Percentiles rank a stretch among this genome's conserved stretches.
Conservation (phyloP, 108 stramenopile species). For the Discostella pseudostelligera region DNA sequence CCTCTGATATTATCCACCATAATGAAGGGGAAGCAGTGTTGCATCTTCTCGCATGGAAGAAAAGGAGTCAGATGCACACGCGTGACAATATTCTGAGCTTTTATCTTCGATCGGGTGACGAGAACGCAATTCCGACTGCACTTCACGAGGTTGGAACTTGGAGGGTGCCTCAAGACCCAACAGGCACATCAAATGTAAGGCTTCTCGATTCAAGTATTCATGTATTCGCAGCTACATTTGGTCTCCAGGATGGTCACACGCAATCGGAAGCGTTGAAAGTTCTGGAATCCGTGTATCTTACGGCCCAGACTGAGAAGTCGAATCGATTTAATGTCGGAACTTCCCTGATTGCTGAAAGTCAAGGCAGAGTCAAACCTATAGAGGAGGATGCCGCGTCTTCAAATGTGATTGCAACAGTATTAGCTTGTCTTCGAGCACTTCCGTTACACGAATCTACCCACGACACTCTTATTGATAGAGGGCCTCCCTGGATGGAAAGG, state of each 20-base stretch:
- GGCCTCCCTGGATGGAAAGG: constrained; percentile 86
- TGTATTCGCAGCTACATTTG: constrained; percentile 85
- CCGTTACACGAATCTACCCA: constrained; percentile 77
- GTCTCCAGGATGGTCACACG: constrained; percentile 73
- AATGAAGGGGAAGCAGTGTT: constrained; percentile 76
- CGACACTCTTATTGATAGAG: constrained; percentile 68
- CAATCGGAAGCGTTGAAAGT: constrained; percentile 71
- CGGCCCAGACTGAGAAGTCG: constrained; percentile 40
- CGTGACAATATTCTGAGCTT: constrained; percentile 52
- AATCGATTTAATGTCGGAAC: constrained; percentile 45
- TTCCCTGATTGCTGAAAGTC: constrained; percentile 49
- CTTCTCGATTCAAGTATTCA: constrained; percentile 82
- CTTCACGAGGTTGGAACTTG: constrained; percentile 86
- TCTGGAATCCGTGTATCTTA: constrained; percentile 47
- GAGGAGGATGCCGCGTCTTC: constrained; percentile 60
- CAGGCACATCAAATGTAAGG: constrained; percentile 65
- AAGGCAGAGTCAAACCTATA: constrained; percentile 46
- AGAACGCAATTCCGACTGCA: constrained; percentile 59
- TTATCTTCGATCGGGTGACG: constrained; percentile 34
- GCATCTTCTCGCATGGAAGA: constrained; percentile 39
- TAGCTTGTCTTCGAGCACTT: constrained; percentile 75
- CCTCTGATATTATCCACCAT: constrained; percentile 53
- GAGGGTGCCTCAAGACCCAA: constrained; percentile 70
- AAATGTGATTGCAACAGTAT: constrained; percentile 68
- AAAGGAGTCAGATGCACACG: constrained; percentile 15